These are phyloP conservation scores for Aegilops sharonensis DNA, from an alignment of 176 grass and related monocot genomes.

Conservation along the genomic window DNA sequence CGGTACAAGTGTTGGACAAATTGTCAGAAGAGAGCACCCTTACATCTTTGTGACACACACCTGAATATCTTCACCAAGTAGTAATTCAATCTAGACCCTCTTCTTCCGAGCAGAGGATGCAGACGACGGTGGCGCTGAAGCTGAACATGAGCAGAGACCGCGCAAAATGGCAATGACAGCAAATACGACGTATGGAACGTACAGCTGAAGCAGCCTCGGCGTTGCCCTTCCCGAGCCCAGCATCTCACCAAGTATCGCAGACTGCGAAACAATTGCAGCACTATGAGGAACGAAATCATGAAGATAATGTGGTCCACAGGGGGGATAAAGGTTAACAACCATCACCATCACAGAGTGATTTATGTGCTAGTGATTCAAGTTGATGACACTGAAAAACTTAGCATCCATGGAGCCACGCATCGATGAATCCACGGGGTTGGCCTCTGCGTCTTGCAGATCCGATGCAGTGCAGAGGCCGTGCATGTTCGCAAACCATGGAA, in stretches of 20 bases:
- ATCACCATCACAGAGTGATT: neutral
- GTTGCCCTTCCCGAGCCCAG: conserved; percentile 63
- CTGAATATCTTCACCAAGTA: neutral
- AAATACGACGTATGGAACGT: conserved; percentile 42
- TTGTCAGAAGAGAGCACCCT: neutral
- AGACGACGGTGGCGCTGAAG: neutral
- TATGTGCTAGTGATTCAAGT: neutral
- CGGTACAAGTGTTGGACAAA: neutral
- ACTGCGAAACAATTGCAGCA: conserved; percentile 37
- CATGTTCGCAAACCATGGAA: neutral
- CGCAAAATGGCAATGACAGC: conserved; percentile 41
- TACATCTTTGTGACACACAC: too few species aligned
- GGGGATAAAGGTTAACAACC: neutral
- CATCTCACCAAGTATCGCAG: conserved; percentile 56
- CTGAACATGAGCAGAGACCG: conserved; percentile 29
- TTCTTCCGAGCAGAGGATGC: conserved; percentile 48
- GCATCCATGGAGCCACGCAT: neutral
- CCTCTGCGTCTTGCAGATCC: neutral
- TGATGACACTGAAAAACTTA: neutral
- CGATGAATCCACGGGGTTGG: neutral
- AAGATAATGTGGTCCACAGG: neutral
- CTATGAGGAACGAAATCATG: neutral
- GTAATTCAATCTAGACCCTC: conserved; percentile 36
- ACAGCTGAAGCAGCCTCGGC: conserved; percentile 54
- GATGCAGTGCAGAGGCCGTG: neutral